Evolutionary conservation across 257 asterid genomes (phyloP), one percentile per base, ranked within the genome.

Genomic region (Solanum corneliomulleri): DNA sequence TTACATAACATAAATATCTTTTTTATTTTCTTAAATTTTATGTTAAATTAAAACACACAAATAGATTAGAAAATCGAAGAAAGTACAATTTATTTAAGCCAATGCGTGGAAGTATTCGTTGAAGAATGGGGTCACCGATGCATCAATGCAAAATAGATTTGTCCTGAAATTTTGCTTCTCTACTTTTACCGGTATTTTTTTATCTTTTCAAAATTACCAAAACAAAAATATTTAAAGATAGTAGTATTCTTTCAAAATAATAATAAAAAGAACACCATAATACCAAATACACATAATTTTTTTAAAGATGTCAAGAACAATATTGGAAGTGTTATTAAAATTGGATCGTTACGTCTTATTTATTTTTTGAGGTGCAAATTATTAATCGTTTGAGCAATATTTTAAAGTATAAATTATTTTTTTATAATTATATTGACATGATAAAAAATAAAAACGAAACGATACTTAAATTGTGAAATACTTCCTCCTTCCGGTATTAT

Each of bases 401-500:
- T 44, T 58, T 58, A 9, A 58, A 58, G 68, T 21, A 58, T 58
- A 21, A 20, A 58, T 58, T 58, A 21, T 21, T 58, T 58, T 56
- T 21, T 3, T 1, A 35, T 29, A 58, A 58, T 21, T 11, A 58
- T 58, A 21, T 58, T 58, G 27, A 58, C 5, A 8, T 58, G 11
- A 21, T 11, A 58, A 58, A 42, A 58, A n/a, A 9, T 62, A 62
- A 62, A 60, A 23, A 60, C 3, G 12, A 23, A 62, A 10, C 0
- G 5, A 62, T 62, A 62, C 39, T 62, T 62, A 62, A 23, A 23
- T 21, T 60, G 7, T 62, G 31, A 62, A 62, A 62, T 33, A 33
- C 5, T 0, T 0, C 0, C 35, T 33, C 5, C 35, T 1, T 33
- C 35, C 0, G 35, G 1, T 33, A 33, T 33, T 33, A 1, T 3